A percentile compares a stretch with the other conserved stretches of the same genome.
Evolutionary conservation across 2,329 filamentous ascomycete genomes (phyloP).

Genomic region (Stagonosporopsis rhizophila): DNA sequence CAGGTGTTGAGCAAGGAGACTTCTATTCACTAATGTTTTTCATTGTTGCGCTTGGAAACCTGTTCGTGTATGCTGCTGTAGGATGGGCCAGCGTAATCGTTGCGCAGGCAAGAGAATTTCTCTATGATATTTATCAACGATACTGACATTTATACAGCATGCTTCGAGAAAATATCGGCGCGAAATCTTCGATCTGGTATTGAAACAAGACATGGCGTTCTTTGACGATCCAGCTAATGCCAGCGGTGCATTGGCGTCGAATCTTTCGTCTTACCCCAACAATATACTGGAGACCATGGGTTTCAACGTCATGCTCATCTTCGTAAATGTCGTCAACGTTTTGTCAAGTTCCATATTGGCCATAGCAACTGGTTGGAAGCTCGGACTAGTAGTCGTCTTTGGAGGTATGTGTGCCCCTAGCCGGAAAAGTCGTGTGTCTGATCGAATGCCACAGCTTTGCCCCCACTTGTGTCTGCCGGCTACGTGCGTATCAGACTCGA

Average conservation of each 20-base stretch:
- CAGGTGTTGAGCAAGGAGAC: slow-evolving; percentile 53
- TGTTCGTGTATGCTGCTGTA: slow-evolving; percentile 54
- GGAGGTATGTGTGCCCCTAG: slow-evolving; percentile 62
- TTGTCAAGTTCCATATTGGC: slow-evolving; percentile 74
- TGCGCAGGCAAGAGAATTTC: slow-evolving; percentile 48
- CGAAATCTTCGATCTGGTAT: slow-evolving; percentile 80
- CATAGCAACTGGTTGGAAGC: slow-evolving; percentile 84
- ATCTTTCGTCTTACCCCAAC: slow-evolving; percentile 74
- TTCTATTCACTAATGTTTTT: slow-evolving; percentile 66
- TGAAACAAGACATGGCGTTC: slow-evolving; percentile 91
- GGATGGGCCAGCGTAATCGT: slow-evolving; percentile 56
- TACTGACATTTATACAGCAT: slow-evolving; percentile 15
- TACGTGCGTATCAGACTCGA: slow-evolving; percentile 92
- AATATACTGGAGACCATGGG: slow-evolving; percentile 88
- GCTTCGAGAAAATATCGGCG: slow-evolving; percentile 44
- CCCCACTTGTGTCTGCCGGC: slow-evolving; percentile 60
- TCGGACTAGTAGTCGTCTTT: slow-evolving; percentile 80
- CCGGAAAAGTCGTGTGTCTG: background rate
- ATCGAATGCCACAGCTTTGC: slow-evolving; percentile 22
- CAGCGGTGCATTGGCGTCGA: slow-evolving; percentile 79
- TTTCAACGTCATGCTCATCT: slow-evolving; percentile 82
- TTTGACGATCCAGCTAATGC: slow-evolving; percentile 92
- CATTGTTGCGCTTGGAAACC: slow-evolving; percentile 58
- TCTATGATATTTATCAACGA: background rate
- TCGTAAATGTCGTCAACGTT: slow-evolving; percentile 82